Base-by-base conservation (phyloP, 2,329 filamentous ascomycete genomes). In the Cladosporium colombiae region DNA sequence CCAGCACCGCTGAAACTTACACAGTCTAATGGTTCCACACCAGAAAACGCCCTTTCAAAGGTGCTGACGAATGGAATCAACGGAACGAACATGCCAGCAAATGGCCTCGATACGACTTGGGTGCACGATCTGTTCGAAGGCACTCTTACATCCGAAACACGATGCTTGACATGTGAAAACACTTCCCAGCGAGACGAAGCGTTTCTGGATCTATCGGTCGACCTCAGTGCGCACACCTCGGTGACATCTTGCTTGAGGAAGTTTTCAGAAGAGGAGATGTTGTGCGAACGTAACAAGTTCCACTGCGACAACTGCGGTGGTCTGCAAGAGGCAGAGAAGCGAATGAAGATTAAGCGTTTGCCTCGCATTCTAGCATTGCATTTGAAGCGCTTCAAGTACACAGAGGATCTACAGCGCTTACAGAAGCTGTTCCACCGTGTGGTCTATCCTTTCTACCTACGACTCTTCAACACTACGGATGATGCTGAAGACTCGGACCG, bases 261-360 rank as follows among this genome's bases (percentile, higher is more conserved):
- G 74, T 99, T 99, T 74, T 99, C 95, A 0, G 93, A 95, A 55
- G 95, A 98, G 74, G 95, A 99, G 78, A 97, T 98, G 92, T 85
- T 99, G 66, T 98, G 95, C 75, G 95, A 99, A 80, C 87, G 93
- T 67, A 98, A 99, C 82, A 99, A 99, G 76, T 99, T 99, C 71
- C 94, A 99, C 76, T 99, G 95, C 80, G 95, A 99, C 77, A 93
- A 93, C 73, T 99, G 95, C 72, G 95, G 95, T 62, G 95, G 95
- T 2, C 82, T 99, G 64, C 95, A 99, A 78, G 95, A 99, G 80
- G 95, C 95, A 0, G 95, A 99, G 78, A 99, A 98, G 82, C 88
- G 95, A 69, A 99, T 99, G 95, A 99, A 98, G 83, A 94, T 99
- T 72, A 98, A 99, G 82, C 88, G 91, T 62, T 81, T 98, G 74